Percentiles rank a stretch among this genome's conserved stretches.
These are phyloP conservation scores for Paraurostyla sp. DNA, from an alignment of 73 alveolate species.

Conservation along the genomic window DNA sequence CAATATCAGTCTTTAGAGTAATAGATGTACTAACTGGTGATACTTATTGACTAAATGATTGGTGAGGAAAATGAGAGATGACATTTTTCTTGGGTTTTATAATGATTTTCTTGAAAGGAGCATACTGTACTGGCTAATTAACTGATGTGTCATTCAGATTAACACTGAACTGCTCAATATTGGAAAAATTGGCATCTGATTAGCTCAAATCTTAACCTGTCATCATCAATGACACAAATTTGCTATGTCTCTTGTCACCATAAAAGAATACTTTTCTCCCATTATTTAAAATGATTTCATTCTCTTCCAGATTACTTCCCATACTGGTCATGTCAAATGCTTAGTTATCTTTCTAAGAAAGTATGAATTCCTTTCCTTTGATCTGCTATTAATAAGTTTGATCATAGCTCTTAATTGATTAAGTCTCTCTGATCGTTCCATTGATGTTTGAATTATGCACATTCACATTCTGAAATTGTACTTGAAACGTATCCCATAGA, in stretches of 20 bases:
- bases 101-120: constrained; percentile 12
- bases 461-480: not conserved
- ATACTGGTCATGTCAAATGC: no score
- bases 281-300: not conserved
- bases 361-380: constrained; percentile 1
- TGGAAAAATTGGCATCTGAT: constrained; percentile 14
- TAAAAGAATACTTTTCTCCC: not conserved
- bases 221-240: no score
- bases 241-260: no score
- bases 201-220: no score
- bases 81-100: not conserved
- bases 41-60: no score
- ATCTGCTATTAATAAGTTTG: not conserved
- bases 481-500: constrained; percentile 12
- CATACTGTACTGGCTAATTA: not conserved
- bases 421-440: not conserved
- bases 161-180: not conserved
- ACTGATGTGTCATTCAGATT: not conserved
- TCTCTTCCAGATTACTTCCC: no score
- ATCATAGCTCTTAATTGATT: not conserved
- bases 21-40: constrained; percentile 23
- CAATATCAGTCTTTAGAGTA: constrained; percentile 9
- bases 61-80: not conserved
- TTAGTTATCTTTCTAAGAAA: not conserved
- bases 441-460: not conserved